phyloP scores from a whole-genome alignment of 148 eudicot species.

The Diospyros lotus region DNA sequence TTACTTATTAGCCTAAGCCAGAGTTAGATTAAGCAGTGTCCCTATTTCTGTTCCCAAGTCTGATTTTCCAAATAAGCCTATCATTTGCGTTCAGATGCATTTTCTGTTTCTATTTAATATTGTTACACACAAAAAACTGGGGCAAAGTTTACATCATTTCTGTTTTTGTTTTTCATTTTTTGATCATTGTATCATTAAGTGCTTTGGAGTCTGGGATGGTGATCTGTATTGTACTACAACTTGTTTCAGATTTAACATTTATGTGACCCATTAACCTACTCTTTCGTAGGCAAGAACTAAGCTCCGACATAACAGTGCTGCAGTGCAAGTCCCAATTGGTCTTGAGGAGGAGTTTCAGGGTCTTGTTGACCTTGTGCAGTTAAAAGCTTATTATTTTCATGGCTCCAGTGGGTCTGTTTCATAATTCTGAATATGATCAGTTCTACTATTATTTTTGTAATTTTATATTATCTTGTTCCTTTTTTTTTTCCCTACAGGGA shows the following conservation, averaged over 20 bases:
- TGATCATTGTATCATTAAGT: not conserved
- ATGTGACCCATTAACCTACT: not conserved
- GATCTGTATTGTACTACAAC: not conserved
- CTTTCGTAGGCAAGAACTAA: constrained; percentile 68
- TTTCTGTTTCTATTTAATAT: not conserved
- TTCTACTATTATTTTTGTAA: not conserved
- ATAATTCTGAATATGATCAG: constrained; percentile 16
- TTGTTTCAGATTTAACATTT: not conserved
- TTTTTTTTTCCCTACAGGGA: constrained; percentile 42
- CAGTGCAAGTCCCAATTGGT: constrained; percentile 93
- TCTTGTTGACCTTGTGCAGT: constrained; percentile 81
- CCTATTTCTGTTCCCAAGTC: not conserved
- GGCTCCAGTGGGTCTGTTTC: constrained; percentile 83
- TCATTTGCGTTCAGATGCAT: not conserved
- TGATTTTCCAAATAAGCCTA: constrained; percentile 2
- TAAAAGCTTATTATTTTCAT: constrained; percentile 74
- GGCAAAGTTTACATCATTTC: not conserved
- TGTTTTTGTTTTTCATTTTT: not conserved
- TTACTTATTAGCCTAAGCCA: not conserved
- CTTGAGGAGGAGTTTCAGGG: constrained; percentile 92
- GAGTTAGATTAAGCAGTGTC: not conserved
- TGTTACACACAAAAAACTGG: too few relatives aligned
- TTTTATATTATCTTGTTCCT: constrained; percentile 4
- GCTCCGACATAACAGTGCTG: constrained; percentile 96
- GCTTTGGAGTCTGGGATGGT: not conserved